phyloP scores from a whole-genome alignment of 768 basidiomycete species.

The Tulasnella sp. region DNA sequence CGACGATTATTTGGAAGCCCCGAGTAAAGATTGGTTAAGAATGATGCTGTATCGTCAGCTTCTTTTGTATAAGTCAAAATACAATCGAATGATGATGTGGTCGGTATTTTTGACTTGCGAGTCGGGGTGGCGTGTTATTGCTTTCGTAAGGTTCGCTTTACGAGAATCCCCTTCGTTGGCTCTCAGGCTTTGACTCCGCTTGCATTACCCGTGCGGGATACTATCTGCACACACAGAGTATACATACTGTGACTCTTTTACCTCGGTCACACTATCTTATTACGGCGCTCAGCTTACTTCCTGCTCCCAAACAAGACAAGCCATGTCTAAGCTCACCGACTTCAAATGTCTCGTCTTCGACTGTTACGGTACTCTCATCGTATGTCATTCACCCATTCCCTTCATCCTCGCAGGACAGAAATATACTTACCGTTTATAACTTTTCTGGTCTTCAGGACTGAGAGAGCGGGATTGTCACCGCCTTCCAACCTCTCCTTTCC shows the following conservation, averaged over 20 bases:
- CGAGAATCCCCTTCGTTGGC: too few relatives aligned
- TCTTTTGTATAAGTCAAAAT: too few relatives aligned
- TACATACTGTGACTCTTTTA: too few relatives aligned
- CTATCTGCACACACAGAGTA: too few relatives aligned
- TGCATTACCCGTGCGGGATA: too few relatives aligned
- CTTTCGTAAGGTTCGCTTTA: too few relatives aligned
- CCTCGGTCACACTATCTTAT: too few relatives aligned
- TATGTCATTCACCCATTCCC: conserved; percentile 27
- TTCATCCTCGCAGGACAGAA: not conserved
- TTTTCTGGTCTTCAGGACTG: conserved; percentile 47
- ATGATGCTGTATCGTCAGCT: too few relatives aligned
- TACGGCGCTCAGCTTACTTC: not conserved
- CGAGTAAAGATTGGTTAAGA: conserved; percentile 46
- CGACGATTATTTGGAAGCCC: conserved; percentile 75
- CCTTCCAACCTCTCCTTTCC: conserved; percentile 45
- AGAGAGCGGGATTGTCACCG: conserved; percentile 58
- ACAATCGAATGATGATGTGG: too few relatives aligned
- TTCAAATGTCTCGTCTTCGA: conserved; percentile 56
- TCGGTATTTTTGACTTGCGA: too few relatives aligned
- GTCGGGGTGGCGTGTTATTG: too few relatives aligned
- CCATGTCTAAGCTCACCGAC: conserved; percentile 16
- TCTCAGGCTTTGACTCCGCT: too few relatives aligned
- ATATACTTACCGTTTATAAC: not conserved
- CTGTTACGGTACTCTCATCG: conserved; percentile 66
- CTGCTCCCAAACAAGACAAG: not conserved